Percentiles rank a stretch among this genome's conserved stretches.
Evolutionary conservation across 75 land plant species (phyloP).

Genomic region (Selaginella moellendorffii): DNA sequence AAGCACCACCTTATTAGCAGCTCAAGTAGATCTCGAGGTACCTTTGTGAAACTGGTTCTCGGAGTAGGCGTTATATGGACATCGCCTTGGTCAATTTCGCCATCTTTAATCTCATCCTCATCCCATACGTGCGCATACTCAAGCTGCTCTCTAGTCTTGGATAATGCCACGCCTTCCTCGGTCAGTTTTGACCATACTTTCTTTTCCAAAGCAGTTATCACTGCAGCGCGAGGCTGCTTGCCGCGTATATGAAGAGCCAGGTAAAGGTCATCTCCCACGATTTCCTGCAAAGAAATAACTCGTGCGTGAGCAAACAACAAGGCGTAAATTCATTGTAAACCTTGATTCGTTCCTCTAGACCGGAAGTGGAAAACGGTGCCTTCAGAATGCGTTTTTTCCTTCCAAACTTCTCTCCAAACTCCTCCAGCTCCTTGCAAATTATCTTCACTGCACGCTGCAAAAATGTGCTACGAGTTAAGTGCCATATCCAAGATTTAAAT

Average conservation of each 20-base stretch:
- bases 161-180: slow-evolving; percentile 36
- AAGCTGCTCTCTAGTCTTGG: slow-evolving; percentile 17
- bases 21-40: no score
- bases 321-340: slow-evolving; percentile 17
- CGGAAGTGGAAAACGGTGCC: slow-evolving; percentile 57
- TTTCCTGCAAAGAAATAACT: slow-evolving; percentile 36
- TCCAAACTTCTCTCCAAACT: slow-evolving; percentile 51
- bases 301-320: background rate
- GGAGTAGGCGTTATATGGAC: slow-evolving; percentile 62
- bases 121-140: slow-evolving; percentile 35
- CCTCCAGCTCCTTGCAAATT: slow-evolving; percentile 57
- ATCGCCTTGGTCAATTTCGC: slow-evolving; percentile 98
- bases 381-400: slow-evolving; percentile 66
- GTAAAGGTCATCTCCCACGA: slow-evolving; percentile 62
- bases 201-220: slow-evolving; percentile 54
- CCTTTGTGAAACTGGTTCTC: slow-evolving; percentile 44
- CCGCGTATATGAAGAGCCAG: slow-evolving; percentile 45
- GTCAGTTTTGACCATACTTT: slow-evolving; percentile 48
- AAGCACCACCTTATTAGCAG: background rate
- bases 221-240: slow-evolving; percentile 60
- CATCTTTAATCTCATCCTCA: slow-evolving; percentile 53
- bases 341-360: slow-evolving; percentile 53
- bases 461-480: slow-evolving; percentile 20
- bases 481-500: slow-evolving; percentile 50
- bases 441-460: slow-evolving; percentile 61